Base-by-base conservation (phyloP, 345 rosid species). In the Citrus glauca region DNA sequence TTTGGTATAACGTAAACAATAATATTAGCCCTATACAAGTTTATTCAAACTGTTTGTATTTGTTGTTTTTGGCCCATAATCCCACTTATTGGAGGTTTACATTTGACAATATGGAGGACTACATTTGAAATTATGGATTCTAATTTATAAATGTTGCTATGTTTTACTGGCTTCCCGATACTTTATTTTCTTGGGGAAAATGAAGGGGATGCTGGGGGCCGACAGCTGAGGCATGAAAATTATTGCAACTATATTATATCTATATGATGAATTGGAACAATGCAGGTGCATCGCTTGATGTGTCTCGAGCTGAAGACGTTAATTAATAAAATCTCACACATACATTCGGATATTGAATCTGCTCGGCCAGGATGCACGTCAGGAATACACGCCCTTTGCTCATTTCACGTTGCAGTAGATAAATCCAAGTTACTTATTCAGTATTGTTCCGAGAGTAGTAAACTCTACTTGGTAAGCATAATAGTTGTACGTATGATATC, bases 231-330 rank as follows among this genome's bases (percentile, higher is more conserved):
- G 66, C 72, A 56, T 35, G 42, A 69, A 69, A 40, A 33, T 28
- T 24, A 5, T 57, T 57, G 19, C 16, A 56, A 37, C 14, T 9
- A 4, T 33, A 14, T 16, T 30, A 30, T 60, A 33, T 50, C 14
- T 30, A 68, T 59, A 37, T 53, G 70, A 57, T 50, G 1, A 72
- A 60, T 16, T 69, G 33, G 17, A 42, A 55, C 59, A 32, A 38
- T 73, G 83, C 82, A 87, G 90, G 83, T 87, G 66, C 90, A 87
- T 57, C 78, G 78, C 7, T 77, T 76, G 64, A 82, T 87, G 82
- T 85, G 90, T 83, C 73, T 71, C 35, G 83, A 87, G 77, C 83
- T 87, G 20, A 71, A 65, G 63, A 78, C 66, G 42, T 69, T 69
- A 11, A 40, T 87, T 48, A 77, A 80, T n/a, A 72, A 79, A 28